Conservation (phyloP, 2,329 filamentous ascomycete genomes). For the Neopestalotiopsis sp. region DNA sequence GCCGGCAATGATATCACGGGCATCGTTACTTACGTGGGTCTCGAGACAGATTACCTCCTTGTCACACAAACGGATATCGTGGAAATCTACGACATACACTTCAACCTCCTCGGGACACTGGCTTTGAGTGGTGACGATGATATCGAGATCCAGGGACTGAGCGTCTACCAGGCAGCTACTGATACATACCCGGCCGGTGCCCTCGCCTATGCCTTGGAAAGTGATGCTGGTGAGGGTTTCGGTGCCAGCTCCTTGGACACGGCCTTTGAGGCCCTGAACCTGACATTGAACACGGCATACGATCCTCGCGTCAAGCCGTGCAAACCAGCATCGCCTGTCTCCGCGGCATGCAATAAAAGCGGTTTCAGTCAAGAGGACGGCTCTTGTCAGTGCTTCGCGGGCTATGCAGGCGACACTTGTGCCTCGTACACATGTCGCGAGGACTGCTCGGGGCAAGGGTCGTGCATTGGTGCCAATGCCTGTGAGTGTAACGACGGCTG, state of each 20-base stretch:
- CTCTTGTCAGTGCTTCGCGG: constrained; percentile 48
- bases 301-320: constrained; percentile 36
- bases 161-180: constrained; percentile 43
- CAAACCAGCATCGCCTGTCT: constrained; percentile 35
- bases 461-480: constrained; percentile 45
- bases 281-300: constrained; percentile 44
- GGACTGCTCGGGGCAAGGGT: constrained; percentile 46
- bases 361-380: constrained; percentile 41
- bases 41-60: constrained; percentile 43
- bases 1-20: constrained; percentile 44
- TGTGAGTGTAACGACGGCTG: constrained; percentile 48
- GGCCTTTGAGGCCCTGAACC: constrained; percentile 36
- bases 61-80: constrained; percentile 44
- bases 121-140: constrained; percentile 43
- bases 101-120: constrained; percentile 42
- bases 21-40: constrained; percentile 44
- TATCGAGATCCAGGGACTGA: constrained; percentile 47
- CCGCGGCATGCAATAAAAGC: constrained; percentile 39
- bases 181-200: constrained; percentile 42
- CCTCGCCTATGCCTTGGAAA: constrained; percentile 46
- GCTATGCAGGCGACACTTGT: constrained; percentile 43
- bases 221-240: constrained; percentile 43
- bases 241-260: constrained; percentile 43
- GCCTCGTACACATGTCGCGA: constrained; percentile 42
- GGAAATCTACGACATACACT: constrained; percentile 42